A percentile compares a stretch with the other conserved stretches of the same genome.
phyloP scores from a whole-genome alignment of 2,329 filamentous ascomycete genomes.

The Stagonosporopsis rhizophila region DNA sequence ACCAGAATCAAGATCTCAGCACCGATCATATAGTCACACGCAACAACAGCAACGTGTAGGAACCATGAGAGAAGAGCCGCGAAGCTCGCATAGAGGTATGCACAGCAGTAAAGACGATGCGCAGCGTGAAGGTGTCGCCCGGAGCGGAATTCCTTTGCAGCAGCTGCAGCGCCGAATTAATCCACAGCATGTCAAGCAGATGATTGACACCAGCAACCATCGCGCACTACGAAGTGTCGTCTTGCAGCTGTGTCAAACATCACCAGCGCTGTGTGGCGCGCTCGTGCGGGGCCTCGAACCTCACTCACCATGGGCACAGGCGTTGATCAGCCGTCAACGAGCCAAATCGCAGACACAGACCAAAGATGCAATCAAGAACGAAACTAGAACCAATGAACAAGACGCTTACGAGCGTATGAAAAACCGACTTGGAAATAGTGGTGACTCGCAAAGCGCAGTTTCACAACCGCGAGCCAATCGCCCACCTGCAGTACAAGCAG shows the following conservation, averaged over 20 bases:
- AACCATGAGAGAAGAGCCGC: conserved; percentile 18
- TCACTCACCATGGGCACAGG: conserved; percentile 37
- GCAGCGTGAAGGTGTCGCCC: conserved; percentile 10
- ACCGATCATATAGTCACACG: background rate
- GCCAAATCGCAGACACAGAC: conserved; percentile 1
- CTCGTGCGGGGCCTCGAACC: conserved; percentile 43
- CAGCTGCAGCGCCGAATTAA: conserved; percentile 23
- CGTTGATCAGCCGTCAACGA: conserved; percentile 22
- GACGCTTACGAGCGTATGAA: conserved; percentile 19
- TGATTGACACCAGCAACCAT: conserved; percentile 35
- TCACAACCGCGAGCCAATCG: background rate
- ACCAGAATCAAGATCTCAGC: conserved; percentile 20
- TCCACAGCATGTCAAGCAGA: conserved; percentile 36
- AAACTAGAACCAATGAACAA: conserved; percentile 2
- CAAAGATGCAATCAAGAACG: conserved; percentile 6
- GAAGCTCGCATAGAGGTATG: background rate
- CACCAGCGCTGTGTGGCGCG: conserved; percentile 43
- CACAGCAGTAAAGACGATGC: background rate
- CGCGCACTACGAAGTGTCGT: conserved; percentile 31
- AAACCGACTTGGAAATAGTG: conserved; percentile 5
- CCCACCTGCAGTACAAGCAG: background rate
- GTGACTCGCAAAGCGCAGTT: background rate
- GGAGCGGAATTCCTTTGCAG: conserved; percentile 1
- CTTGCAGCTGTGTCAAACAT: conserved; percentile 39
- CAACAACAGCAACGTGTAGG: conserved; percentile 19